Base-by-base conservation (phyloP, 73 alveolate genomes). In the Tetrahymena borealis region DNA sequence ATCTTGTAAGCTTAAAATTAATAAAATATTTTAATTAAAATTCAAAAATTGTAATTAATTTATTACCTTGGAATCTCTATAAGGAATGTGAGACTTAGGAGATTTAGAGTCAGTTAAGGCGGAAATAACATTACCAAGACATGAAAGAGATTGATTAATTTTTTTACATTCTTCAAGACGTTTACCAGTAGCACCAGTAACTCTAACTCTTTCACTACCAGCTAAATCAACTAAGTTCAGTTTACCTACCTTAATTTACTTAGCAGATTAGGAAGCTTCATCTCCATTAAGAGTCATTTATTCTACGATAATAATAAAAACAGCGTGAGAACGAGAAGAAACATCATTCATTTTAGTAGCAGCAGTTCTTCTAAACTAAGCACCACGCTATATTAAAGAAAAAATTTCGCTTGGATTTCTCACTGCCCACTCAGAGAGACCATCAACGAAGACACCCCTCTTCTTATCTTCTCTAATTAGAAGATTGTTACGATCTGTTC, bases 41-140 rank as follows among this genome's bases (percentile, higher is more conserved):
- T 60, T 2, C 4, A 1, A 20, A 3, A 3, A 18, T 60, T 15
- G 0, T n/a, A 0, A 2, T 10, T 20, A 60, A 60, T 8, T 20
- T 20, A 13, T 99, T 85, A 99, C 95, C 96, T 99, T 99, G 10
- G 99, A 98, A 91, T 99, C 99, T 79, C 99, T 94, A 94, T 98
- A 99, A 6, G 99, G 99, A 33, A 98, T 97, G 43, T 98, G 99
- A 20, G 97, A 90, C 28, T 98, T 91, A 32, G 90, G 91, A 10
- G 96, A 95, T 94, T 98, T 96, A 78, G 96, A 96, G 79, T 98
- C 99, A 28, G 99, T 98, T 92, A 99, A 95, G 38, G 99, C 99
- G 28, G 99, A 97, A 33, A 99, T 99, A 3, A 99, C 99, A 94
- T 99, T 99, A 32, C 99, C 99, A 78, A 99, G 96, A 35, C 99